Base-by-base conservation (phyloP, 179 eudicot genomes). In the Corrigiola litoralis region DNA sequence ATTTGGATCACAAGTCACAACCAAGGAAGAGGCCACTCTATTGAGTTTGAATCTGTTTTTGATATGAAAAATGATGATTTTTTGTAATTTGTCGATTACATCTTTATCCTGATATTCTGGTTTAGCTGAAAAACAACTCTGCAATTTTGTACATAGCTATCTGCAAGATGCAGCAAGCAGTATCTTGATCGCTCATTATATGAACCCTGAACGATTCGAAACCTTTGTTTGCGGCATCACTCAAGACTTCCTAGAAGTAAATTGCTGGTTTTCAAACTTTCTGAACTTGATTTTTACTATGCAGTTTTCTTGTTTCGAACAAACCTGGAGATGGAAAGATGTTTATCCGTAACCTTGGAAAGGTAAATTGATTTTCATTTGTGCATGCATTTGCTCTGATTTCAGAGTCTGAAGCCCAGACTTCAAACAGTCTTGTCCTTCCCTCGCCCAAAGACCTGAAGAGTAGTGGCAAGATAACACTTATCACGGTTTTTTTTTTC, bases 251-350 rank as follows among this genome's bases (percentile, higher is more conserved):
- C 38, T 24, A 33, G 8, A 31, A 3, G 27, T 5, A 18, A 54
- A 28, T 3, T n/a, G 13, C 34, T 4, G 16, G 38, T 25, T 52
- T 45, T 52, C 64, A 33, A 16, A 0, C 1, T 36, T 23, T n/a
- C 28, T 52, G 59, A 54, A 52, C 66, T 49, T 29, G 27, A 48
- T 21, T 66, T 72, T 50, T 17, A 37, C 37, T 65, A 17, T 46
- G 67, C 79, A 90, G 97, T 66, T 88, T 65, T 70, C 77, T 86
- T 28, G 83, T 68, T 23, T 20, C 75, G 31, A 85, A 88, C 73
- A 85, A 85, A 66, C 88, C 85, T 27, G 78, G 75, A 28, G 91
- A 82, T 61, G 97, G 92, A 27, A 92, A 83, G 75, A 74, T 67
- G 51, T 89, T 92, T 72, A 72, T 92, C 58, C 95, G 95, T 63